phyloP scores from a whole-genome alignment of 495 filamentous ascomycete species.

The Immersiella caudata region DNA sequence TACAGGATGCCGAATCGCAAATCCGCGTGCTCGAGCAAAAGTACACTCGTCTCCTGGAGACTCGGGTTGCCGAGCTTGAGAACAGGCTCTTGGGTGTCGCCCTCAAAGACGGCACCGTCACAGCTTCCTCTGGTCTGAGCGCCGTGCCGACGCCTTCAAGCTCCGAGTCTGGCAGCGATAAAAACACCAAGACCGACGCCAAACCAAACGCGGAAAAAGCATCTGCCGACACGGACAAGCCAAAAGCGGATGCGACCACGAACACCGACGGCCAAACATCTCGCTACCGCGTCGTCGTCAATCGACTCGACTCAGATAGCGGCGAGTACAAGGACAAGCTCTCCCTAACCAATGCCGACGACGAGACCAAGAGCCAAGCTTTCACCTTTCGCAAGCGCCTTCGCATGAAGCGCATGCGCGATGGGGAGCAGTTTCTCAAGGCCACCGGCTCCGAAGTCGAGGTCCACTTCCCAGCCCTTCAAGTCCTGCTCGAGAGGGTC shows the following conservation, averaged over 20 bases:
- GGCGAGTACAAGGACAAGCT: conserved; percentile 22
- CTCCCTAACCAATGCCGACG: background rate
- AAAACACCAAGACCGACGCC: background rate
- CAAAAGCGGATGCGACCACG: background rate
- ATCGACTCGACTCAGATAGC: conserved; percentile 14
- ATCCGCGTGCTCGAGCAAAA: conserved; percentile 15
- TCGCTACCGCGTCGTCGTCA: conserved; percentile 16
- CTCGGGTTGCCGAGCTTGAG: conserved; percentile 13
- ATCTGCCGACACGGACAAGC: background rate
- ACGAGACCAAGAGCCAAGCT: conserved; percentile 15
- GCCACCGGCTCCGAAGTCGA: conserved; percentile 14
- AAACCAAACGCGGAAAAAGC: background rate
- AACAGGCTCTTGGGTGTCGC: background rate
- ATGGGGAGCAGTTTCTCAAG: conserved; percentile 14
- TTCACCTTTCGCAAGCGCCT: conserved; percentile 18
- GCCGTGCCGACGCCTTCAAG: background rate
- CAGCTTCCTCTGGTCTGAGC: background rate
- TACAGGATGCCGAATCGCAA: conserved; percentile 7
- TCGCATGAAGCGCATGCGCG: conserved; percentile 1
- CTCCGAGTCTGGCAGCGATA: background rate
- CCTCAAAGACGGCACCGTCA: background rate
- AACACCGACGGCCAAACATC: conserved; percentile 6
- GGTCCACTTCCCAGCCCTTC: conserved; percentile 8
- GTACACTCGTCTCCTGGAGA: conserved; percentile 15
- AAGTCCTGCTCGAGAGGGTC: conserved; percentile 5